Evolutionary conservation across 257 asterid genomes (phyloP), one percentile per base, ranked within the genome.

Genomic region (Verbascum thapsus): DNA sequence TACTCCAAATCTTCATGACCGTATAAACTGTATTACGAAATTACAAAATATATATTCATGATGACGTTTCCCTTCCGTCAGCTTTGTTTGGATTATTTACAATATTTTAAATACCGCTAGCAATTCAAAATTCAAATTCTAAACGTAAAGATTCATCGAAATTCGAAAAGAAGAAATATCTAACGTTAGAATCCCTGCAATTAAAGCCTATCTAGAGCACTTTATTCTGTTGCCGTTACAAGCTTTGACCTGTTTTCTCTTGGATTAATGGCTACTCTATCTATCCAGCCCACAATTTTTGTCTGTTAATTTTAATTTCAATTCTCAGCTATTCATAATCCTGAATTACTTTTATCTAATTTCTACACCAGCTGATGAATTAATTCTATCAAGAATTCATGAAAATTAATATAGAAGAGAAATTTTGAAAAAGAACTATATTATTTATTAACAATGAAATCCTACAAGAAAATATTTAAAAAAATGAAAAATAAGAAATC

Each of bases 361-460:
- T n/a, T n/a, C n/a, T n/a, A n/a, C n/a, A n/a, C n/a, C n/a, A n/a
- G n/a, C n/a, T n/a, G n/a, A n/a, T n/a, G n/a, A n/a, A n/a, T n/a
- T n/a, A 30, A 44, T 45, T 32, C 26, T 20, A 67, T 35, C 16
- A 39, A 50, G n/a, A 13, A 60, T 26, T 47, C 58, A 53, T 41
- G 51, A 15, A 52, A 52, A 64, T 12, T 13, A 23, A 37, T 15
- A 13, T 7, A n/a, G 7, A 8, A 11, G 17, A 55, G 58, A 26
- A 34, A 47, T 13, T 12, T 4, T 39, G 58, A 38, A 32, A 48
- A 67, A 10, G 32, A 26, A 26, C 5, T 63, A 61, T 66, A 32
- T 63, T 68, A 72, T 72, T 72, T 72, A 72, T 67, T 26, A 23
- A 72, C 69, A 67, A 22, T 34, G 5, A 15, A 35, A 7, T n/a